A percentile compares a stretch with the other conserved stretches of the same genome.
Evolutionary conservation across 768 basidiomycete genomes (phyloP).

Genomic region (Rhizopogon salebrosus): DNA sequence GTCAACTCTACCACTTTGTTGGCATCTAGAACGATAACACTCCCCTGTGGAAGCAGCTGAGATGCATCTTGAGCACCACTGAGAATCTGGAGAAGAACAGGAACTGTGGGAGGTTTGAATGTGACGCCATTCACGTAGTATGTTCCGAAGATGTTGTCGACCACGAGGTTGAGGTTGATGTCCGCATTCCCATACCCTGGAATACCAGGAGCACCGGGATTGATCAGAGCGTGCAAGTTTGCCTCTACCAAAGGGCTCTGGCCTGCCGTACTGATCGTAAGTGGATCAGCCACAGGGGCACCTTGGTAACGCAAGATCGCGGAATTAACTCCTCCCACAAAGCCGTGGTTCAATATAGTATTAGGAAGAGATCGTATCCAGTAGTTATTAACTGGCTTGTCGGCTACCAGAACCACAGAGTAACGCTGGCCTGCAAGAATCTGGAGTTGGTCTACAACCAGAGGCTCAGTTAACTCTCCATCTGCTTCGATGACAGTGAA

Average conservation of each 20-base stretch:
- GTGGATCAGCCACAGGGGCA: constrained; percentile 34
- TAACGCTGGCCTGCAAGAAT: constrained; percentile 33
- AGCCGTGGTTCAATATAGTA: constrained; percentile 13
- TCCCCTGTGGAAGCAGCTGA: constrained; percentile 20
- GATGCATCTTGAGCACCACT: constrained; percentile 31
- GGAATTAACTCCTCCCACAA: constrained; percentile 41
- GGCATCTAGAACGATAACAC: constrained; percentile 14
- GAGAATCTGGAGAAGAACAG: constrained; percentile 40
- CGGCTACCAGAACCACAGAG: constrained; percentile 27
- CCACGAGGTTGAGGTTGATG: constrained; percentile 25
- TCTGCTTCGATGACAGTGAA: constrained; percentile 46
- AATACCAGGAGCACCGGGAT: constrained; percentile 33
- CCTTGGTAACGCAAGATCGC: constrained; percentile 49
- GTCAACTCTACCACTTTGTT: constrained; percentile 24
- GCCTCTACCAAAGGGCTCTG: constrained; percentile 26
- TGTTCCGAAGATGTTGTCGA: constrained; percentile 1
- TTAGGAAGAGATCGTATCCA: constrained; percentile 43
- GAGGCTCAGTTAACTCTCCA: constrained; percentile 32
- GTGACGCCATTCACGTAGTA: constrained; percentile 11
- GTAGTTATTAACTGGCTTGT: constrained; percentile 32
- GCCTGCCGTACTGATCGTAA: constrained; percentile 23
- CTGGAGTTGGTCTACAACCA: constrained; percentile 34
- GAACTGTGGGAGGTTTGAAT: constrained; percentile 28
- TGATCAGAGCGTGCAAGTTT: constrained; percentile 17
- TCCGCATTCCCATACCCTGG: constrained; percentile 37